Conservation (phyloP, 108 stramenopile genomes). For the Cyclotella distinguenda region DNA sequence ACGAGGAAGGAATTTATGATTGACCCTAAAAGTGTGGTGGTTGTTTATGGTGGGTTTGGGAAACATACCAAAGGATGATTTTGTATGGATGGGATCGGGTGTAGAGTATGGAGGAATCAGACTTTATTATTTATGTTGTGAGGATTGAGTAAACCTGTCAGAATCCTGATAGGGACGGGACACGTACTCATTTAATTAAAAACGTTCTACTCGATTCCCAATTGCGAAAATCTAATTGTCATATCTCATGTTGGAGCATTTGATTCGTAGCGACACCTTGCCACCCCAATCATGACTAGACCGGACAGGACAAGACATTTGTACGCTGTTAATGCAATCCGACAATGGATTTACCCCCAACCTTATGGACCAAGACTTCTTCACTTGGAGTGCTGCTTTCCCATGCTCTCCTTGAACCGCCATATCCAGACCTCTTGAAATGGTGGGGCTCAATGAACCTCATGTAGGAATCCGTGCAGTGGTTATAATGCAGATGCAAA, state of each 20-base stretch:
- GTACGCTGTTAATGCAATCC: neutral
- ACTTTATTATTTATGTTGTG: neutral
- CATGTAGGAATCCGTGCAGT: conserved; percentile 6
- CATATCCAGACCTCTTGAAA: conserved; percentile 16
- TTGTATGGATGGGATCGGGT: neutral
- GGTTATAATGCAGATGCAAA: neutral
- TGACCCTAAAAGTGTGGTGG: conserved; percentile 65
- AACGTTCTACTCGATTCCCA: too few species aligned
- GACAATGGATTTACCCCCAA: neutral
- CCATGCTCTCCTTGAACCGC: conserved; percentile 7
- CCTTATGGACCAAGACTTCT: conserved; percentile 1
- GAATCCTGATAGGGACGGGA: too few species aligned
- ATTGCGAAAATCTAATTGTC: too few species aligned
- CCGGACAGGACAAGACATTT: too few species aligned
- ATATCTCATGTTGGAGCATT: too few species aligned
- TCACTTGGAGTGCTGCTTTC: conserved; percentile 12
- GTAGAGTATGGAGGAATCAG: neutral
- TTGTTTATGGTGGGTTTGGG: conserved; percentile 87
- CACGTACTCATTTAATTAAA: too few species aligned
- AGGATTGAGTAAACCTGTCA: too few species aligned
- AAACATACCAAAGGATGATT: conserved; percentile 43
- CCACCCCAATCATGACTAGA: too few species aligned
- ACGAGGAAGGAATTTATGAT: conserved; percentile 72
- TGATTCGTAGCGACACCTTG: too few species aligned
- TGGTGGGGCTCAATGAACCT: conserved; percentile 4